These are phyloP conservation scores for Vickermania ingenoplastis DNA, from an alignment of 208 protist genomes.

Conservation along the genomic window DNA sequence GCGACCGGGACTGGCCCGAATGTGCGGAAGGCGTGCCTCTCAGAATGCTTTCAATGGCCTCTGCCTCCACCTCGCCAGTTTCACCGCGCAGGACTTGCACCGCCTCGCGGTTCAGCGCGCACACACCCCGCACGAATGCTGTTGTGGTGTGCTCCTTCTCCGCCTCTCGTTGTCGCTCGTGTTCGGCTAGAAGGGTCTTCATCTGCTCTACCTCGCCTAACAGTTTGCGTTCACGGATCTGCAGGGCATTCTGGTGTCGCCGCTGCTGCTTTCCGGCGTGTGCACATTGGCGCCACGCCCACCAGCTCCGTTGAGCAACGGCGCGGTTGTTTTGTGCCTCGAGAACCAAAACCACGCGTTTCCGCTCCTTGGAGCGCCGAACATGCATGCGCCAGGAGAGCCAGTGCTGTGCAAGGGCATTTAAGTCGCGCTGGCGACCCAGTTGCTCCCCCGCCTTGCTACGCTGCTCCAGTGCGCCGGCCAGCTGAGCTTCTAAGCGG, in stretches of 20 bases:
- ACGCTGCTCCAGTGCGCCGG: background rate
- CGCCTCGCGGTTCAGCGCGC: slow-evolving; percentile 86
- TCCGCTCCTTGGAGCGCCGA: background rate
- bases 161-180: slow-evolving; percentile 18
- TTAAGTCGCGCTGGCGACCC: background rate
- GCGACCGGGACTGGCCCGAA: slow-evolving; percentile 3
- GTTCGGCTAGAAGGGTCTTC: background rate
- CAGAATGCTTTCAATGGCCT: slow-evolving; percentile 46
- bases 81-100: slow-evolving; percentile 64
- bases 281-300: background rate
- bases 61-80: slow-evolving; percentile 22
- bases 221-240: slow-evolving; percentile 1
- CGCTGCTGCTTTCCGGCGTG: background rate
- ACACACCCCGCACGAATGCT: slow-evolving; percentile 81
- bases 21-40: slow-evolving; percentile 9
- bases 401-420: background rate
- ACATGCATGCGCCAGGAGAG: background rate
- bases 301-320: background rate
- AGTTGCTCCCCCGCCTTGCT: background rate
- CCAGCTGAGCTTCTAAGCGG: background rate
- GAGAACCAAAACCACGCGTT: background rate
- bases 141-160: slow-evolving; percentile 62
- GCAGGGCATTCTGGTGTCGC: background rate
- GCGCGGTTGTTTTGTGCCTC: background rate
- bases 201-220: slow-evolving; percentile 1